These are phyloP conservation scores for Trypanosoma conorhini DNA, from an alignment of 208 protist genomes.

Conservation along the genomic window DNA sequence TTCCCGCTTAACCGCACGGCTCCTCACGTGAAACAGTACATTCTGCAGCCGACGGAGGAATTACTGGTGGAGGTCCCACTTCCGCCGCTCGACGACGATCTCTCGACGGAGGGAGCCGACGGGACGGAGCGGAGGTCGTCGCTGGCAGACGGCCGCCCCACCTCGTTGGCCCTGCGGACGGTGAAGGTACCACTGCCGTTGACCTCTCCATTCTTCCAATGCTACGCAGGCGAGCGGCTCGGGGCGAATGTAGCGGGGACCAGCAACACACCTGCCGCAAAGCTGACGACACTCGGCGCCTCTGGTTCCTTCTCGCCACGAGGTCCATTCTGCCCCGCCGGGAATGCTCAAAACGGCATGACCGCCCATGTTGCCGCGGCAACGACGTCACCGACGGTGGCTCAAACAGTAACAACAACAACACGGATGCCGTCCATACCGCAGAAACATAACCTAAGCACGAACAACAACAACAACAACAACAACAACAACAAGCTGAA, in stretches of 20 bases:
- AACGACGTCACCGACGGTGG: not conserved
- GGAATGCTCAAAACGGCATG: not conserved
- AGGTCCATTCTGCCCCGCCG: not conserved
- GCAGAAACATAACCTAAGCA: conserved; percentile 1
- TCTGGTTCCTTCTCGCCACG: not conserved
- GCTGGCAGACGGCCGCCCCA: not conserved
- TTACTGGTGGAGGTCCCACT: conserved; percentile 5
- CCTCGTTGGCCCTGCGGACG: not conserved
- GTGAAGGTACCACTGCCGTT: conserved; percentile 28
- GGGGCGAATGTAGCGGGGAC: conserved; percentile 2
- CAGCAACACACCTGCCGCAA: not conserved
- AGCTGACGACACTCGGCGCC: not conserved
- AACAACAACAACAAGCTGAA: not conserved
- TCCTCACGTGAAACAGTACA: conserved; percentile 22
- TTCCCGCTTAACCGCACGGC: conserved; percentile 15
- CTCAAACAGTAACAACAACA: not conserved
- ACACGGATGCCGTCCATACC: not conserved
- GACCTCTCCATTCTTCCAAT: conserved; percentile 52
- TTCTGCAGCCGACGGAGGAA: not conserved
- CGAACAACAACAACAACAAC: conserved; percentile 1
- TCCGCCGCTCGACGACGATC: conserved; percentile 3
- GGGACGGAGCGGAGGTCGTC: not conserved
- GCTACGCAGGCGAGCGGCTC: conserved; percentile 40
- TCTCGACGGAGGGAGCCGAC: not conserved
- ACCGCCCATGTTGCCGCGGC: not conserved